Conservation (phyloP, 192 early-diverging fungal species). For the Backusella luteola region DNA sequence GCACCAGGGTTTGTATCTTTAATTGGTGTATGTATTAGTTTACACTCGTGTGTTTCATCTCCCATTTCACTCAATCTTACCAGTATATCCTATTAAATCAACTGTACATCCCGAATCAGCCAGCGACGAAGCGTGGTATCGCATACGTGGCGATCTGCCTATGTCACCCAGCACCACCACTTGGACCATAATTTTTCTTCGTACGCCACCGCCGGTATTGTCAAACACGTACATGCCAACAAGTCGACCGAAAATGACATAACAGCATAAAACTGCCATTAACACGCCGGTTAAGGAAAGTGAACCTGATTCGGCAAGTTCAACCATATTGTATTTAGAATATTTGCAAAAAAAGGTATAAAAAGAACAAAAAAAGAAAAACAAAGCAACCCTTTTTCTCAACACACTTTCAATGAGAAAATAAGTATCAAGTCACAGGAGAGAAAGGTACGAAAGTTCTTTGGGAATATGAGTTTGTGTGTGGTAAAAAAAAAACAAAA, state of each 20-base stretch:
- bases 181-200: slow-evolving; percentile 31
- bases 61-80: slow-evolving; percentile 27
- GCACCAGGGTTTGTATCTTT: slow-evolving; percentile 31
- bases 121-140: slow-evolving; percentile 83
- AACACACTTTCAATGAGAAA: background rate
- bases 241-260: slow-evolving; percentile 16
- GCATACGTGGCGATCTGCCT: slow-evolving; percentile 89
- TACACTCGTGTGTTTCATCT: too few relatives aligned
- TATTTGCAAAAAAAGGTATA: background rate
- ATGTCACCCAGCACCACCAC: slow-evolving; percentile 82
- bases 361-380: background rate
- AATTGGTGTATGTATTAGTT: background rate
- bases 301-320: background rate
- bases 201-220: background rate
- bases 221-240: slow-evolving; percentile 20
- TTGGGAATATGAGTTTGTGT: slow-evolving; percentile 3
- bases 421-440: background rate
- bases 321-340: background rate
- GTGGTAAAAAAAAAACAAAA: background rate
- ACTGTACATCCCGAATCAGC: slow-evolving; percentile 66
- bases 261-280: slow-evolving; percentile 19
- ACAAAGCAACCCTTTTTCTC: background rate
- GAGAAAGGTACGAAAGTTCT: background rate
- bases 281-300: slow-evolving; percentile 11
- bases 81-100: slow-evolving; percentile 81